Evolutionary conservation across 2,329 filamentous ascomycete genomes (phyloP), one percentile per base, ranked within the genome.

Genomic region (Hypoxylon rubiginosum): DNA sequence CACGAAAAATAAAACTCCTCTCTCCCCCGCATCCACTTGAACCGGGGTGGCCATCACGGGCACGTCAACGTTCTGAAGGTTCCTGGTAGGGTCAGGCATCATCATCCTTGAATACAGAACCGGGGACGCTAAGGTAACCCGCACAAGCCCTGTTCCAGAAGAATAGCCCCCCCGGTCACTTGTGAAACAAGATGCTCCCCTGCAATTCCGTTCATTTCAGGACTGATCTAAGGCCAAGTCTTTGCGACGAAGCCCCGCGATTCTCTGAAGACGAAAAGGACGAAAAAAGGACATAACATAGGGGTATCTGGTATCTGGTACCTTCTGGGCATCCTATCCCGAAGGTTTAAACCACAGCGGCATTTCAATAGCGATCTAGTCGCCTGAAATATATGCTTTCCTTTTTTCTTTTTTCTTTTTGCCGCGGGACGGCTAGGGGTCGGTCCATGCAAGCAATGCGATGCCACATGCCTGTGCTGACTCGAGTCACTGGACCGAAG

Each of bases 151-250:
- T 79, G 78, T 78, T 76, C 76, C 78, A 78, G 75, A 75, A 73
- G 74, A 74, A 71, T 70, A 68, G 67, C 70, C 81, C 82, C 75
- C 81, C 82, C 75, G 77, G 79, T 77, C 78, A 74, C 73, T 83
- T 79, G 81, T 86, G 84, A 86, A 86, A 86, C 84, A 82, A 77
- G 75, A 79, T 72, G 62, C 71, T 78, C 80, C 82, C 83, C 81
- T 85, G 82, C 72, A 81, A 82, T 82, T 81, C 79, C 82, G 76
- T 75, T 71, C 70, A 70, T 66, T 65, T 71, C 75, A 74, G 79
- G 78, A 81, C 79, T 78, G 78, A 77, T 79, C 77, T 68, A 56
- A 24, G 39, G 30, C n/a, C n/a, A 9, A 9, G 39, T 48, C 78
- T 81, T 81, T 83, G 81, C 80, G 79, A 82, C 79, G 34, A 79